Percentiles rank a stretch among this genome's conserved stretches.
These are phyloP conservation scores for Melampsora americana DNA, from an alignment of 1,284 basidiomycete species.

Conservation along the genomic window DNA sequence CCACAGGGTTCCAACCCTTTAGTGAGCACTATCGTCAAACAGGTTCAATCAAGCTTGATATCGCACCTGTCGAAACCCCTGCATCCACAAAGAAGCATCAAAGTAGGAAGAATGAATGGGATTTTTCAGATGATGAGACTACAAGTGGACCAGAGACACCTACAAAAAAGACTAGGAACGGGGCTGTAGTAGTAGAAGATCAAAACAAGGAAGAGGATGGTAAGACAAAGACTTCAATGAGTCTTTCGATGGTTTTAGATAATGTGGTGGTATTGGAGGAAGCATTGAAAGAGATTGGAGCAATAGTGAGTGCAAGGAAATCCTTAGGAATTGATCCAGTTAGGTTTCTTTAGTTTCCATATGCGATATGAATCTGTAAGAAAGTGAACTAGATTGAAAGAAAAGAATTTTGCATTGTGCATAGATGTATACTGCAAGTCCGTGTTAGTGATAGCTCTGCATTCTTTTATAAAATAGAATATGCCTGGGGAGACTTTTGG, in stretches of 20 bases:
- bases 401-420: too few species aligned
- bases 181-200: slow-evolving; percentile 18
- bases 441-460: too few species aligned
- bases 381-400: too few species aligned
- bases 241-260: slow-evolving; percentile 79
- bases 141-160: slow-evolving; percentile 39
- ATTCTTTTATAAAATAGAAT: too few species aligned
- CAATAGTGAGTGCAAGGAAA: slow-evolving; percentile 77
- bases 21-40: slow-evolving; percentile 36
- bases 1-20: slow-evolving; percentile 19
- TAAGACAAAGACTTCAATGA: slow-evolving; percentile 59
- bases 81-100: slow-evolving; percentile 12
- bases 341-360: slow-evolving; percentile 30
- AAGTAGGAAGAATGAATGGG: neutral
- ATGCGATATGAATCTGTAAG: too few species aligned
- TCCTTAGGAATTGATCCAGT: slow-evolving; percentile 74
- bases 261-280: slow-evolving; percentile 95
- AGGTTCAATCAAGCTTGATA: slow-evolving; percentile 51
- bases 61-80: slow-evolving; percentile 51
- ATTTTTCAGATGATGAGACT: slow-evolving; percentile 27
- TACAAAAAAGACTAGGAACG: slow-evolving; percentile 44
- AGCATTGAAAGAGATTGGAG: slow-evolving; percentile 86
- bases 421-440: too few species aligned
- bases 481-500: too few species aligned
- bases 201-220: slow-evolving; percentile 46